Conservation (phyloP, 768 basidiomycete genomes). For the Russula dissimulans region DNA sequence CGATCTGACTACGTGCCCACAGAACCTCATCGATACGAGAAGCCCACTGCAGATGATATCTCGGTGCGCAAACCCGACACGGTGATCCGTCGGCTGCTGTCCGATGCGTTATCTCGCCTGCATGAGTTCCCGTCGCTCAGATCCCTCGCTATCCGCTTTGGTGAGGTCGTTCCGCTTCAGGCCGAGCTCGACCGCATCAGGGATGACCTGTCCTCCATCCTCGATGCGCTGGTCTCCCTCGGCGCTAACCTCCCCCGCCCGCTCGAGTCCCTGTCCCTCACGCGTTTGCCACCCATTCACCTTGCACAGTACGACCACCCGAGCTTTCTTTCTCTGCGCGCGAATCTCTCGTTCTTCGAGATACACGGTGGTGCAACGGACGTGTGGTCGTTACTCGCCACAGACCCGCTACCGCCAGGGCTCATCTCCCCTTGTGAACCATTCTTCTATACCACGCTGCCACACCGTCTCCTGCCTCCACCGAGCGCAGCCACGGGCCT, state of each 20-base stretch:
- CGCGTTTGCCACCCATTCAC: constrained; percentile 6
- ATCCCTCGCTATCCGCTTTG: constrained; percentile 9
- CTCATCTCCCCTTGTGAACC: constrained; percentile 8
- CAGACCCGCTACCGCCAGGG: background rate
- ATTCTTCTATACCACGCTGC: constrained; percentile 4
- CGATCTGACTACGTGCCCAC: background rate
- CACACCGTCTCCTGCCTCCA: background rate
- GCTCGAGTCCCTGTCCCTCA: constrained; percentile 2
- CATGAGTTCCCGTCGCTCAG: constrained; percentile 6
- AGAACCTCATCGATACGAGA: constrained; percentile 9
- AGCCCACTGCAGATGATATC: background rate
- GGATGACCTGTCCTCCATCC: constrained; percentile 4
- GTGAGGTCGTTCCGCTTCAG: background rate
- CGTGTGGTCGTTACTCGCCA: background rate
- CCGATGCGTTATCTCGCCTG: background rate
- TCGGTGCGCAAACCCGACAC: background rate
- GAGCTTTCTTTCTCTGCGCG: background rate
- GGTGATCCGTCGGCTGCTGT: background rate
- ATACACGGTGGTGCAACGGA: background rate
- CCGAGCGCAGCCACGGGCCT: background rate
- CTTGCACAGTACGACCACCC: constrained; percentile 1
- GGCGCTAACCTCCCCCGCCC: background rate
- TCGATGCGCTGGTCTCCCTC: background rate
- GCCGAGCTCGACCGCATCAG: background rate
- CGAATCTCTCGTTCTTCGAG: background rate